A percentile compares a stretch with the other conserved stretches of the same genome.
Evolutionary conservation across 1,284 basidiomycete genomes (phyloP).

Genomic region (Moesziomyces antarcticus): DNA sequence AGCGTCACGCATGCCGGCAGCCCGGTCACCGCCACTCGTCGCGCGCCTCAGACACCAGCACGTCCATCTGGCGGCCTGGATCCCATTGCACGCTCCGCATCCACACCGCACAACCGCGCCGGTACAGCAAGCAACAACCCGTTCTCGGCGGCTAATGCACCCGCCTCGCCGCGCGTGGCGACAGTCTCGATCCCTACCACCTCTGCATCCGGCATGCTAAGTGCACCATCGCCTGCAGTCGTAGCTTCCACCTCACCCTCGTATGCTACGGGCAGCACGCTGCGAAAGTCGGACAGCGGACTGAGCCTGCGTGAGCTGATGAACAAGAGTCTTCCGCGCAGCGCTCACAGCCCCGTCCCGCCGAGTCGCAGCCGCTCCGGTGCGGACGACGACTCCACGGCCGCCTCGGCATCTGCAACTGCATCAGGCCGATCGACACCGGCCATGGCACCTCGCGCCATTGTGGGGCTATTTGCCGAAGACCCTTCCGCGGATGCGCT

Average conservation of each 20-base stretch:
- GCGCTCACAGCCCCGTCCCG: not conserved
- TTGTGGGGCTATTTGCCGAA: conserved; percentile 6
- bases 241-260: not conserved
- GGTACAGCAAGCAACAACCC: conserved; percentile 11
- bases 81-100: conserved; percentile 27
- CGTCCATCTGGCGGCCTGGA: conserved; percentile 19
- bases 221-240: conserved; percentile 11
- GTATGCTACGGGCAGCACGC: not conserved
- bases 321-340: conserved; percentile 15
- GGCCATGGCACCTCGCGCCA: not conserved
- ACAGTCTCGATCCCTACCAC: conserved; percentile 9
- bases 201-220: conserved; percentile 27
- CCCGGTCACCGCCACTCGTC: not conserved
- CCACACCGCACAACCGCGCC: conserved; percentile 22
- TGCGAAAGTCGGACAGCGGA: conserved; percentile 28
- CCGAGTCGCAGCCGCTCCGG: not conserved
- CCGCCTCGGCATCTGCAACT: conserved; percentile 9
- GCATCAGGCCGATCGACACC: conserved; percentile 19
- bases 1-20: not conserved
- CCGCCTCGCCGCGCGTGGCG: not conserved
- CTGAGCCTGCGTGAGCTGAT: conserved; percentile 34
- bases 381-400: not conserved
- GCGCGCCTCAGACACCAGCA: conserved; percentile 21
- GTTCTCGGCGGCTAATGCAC: conserved; percentile 1
- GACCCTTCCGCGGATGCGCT: not conserved